Evolutionary conservation across 2,329 filamentous ascomycete genomes (phyloP).

Genomic region (Periconia digitata): DNA sequence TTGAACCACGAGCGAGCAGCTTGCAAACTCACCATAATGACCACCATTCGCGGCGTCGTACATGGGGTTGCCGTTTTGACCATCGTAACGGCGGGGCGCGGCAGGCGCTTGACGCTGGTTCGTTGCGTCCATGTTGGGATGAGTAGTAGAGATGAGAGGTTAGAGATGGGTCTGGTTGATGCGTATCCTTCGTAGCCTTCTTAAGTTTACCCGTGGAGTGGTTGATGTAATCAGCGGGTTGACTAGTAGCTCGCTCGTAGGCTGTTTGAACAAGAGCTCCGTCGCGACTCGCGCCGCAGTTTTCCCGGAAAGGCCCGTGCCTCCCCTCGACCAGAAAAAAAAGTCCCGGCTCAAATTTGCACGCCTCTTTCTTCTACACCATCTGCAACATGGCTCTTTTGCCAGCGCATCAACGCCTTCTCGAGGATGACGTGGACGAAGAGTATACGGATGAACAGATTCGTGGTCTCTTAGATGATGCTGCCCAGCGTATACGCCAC

Average conservation of each 20-base stretch:
- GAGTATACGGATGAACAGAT: conserved; percentile 65
- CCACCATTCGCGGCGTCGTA: conserved; percentile 52
- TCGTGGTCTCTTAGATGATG: conserved; percentile 63
- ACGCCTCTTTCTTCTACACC: conserved; percentile 19
- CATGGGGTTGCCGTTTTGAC: conserved; percentile 51
- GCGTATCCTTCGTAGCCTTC: background rate
- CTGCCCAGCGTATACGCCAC: conserved; percentile 59
- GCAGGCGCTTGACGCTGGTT: conserved; percentile 40
- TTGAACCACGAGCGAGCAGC: background rate
- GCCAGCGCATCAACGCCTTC: conserved; percentile 38
- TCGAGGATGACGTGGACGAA: conserved; percentile 42
- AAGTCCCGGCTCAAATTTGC: conserved; percentile 21
- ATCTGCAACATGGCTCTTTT: conserved; percentile 37
- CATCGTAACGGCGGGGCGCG: conserved; percentile 51
- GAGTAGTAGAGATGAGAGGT: conserved; percentile 22
- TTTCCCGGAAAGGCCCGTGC: conserved; percentile 18
- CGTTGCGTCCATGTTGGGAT: conserved; percentile 39
- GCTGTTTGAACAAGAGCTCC: too few relatives aligned
- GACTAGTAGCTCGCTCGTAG: too few relatives aligned
- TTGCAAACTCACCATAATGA: conserved; percentile 50
- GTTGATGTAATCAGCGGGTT: conserved; percentile 6
- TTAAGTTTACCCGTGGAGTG: background rate
- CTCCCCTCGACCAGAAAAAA: conserved; percentile 13
- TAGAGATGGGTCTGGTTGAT: conserved; percentile 27
- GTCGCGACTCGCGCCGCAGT: too few relatives aligned